Base-by-base conservation (phyloP, 1,284 basidiomycete species). In the Ceratobasidium theobromae region DNA sequence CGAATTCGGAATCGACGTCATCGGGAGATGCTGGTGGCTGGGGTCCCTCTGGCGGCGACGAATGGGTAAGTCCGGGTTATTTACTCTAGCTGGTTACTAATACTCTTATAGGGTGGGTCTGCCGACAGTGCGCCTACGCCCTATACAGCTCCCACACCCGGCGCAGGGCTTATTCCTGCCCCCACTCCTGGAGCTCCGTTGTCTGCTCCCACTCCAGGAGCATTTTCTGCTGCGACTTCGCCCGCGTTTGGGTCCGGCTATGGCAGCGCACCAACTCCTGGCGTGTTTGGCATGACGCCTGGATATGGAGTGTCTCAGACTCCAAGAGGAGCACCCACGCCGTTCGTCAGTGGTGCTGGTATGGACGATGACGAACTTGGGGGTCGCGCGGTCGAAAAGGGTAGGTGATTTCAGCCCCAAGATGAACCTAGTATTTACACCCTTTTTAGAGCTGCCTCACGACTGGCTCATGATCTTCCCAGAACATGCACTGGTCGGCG, bases 241-340 rank as follows among this genome's bases (percentile, higher is more conserved):
- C 69, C 71, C 0, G 70, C 71, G 28, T 70, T 70, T 30, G 70
- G 69, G 14, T 58, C 58, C 21, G 51, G 43, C 8, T 70, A 70
- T 58, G 67, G 65, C 18, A 67, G 72, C n/a, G 79, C 79, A 12
- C 80, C 80, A 6, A 83, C 82, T 2, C 82, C 80, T 16, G 80
- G 75, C 21, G 71, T 74, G 9, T 74, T 73, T 40, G 76, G 74
- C 33, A 78, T 73, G 67, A 81, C 79, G 3, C 81, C 79, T 2
- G 76, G 74, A 45, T 77, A 77, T 62, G 72, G 74, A 67, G 71
- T 75, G 27, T 76, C 69, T 68, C 78, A 71, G 71, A 82, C 73
- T 11, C 58, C 58, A 30, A 51, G 69, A 79, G 76, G 74, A 62
- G 81, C 76, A 12, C 79, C 78, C 16, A 83, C 80, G 52, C 81